Conservation (phyloP, 2,329 filamentous ascomycete genomes). For the Calonectria pauciramosa region DNA sequence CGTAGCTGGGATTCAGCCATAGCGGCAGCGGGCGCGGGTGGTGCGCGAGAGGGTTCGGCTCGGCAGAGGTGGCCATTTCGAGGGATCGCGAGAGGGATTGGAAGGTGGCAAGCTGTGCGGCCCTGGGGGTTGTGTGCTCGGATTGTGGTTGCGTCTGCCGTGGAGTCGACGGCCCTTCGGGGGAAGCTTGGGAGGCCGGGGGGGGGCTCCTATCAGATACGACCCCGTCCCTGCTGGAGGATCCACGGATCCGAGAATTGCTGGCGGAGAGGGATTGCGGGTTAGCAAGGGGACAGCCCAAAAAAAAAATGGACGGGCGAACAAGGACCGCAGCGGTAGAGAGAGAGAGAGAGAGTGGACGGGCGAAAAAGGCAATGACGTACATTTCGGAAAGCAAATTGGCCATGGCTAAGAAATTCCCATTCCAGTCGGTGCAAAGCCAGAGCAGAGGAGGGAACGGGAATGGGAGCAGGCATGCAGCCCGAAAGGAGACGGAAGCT, state of each 20-base stretch:
- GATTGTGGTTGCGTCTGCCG: slow-evolving; percentile 7
- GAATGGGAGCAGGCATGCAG: slow-evolving; percentile 7
- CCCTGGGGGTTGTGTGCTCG: slow-evolving; percentile 1
- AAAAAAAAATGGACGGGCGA: neutral
- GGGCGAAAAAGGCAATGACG: neutral
- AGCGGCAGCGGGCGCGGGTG: slow-evolving; percentile 62
- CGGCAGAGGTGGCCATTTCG: slow-evolving; percentile 12
- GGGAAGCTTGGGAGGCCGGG: slow-evolving; percentile 1
- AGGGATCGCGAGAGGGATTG: slow-evolving; percentile 11
- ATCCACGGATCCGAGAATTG: slow-evolving; percentile 10
- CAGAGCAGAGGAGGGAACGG: neutral
- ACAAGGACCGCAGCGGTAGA: neutral
- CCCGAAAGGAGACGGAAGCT: neutral
- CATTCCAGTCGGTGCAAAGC: slow-evolving; percentile 1
- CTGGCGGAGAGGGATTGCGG: neutral
- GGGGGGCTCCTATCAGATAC: slow-evolving; percentile 10
- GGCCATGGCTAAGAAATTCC: neutral
- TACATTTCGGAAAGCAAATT: slow-evolving; percentile 1
- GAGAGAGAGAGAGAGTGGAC: too few species aligned
- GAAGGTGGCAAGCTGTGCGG: slow-evolving; percentile 1
- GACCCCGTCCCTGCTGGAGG: slow-evolving; percentile 10
- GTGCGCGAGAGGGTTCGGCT: slow-evolving; percentile 4
- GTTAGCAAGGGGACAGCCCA: neutral
- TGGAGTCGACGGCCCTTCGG: slow-evolving; percentile 5
- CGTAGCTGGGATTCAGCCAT: slow-evolving; percentile 81